phyloP scores from a whole-genome alignment of 148 eudicot species.

The Rhododendron williamsianum region DNA sequence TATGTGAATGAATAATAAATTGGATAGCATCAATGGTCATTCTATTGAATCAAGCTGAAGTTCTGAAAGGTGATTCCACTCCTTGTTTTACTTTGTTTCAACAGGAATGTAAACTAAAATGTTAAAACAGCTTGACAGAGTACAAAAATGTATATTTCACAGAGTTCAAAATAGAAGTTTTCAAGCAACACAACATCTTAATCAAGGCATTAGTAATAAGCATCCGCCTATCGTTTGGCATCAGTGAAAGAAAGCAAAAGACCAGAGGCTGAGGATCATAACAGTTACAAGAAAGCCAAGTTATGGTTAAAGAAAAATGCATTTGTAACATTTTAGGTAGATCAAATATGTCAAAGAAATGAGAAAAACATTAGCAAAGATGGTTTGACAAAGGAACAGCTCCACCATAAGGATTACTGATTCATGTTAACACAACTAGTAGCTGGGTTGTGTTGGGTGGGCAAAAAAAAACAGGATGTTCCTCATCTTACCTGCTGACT shows the following conservation, averaged over 20 bases:
- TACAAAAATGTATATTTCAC: not conserved
- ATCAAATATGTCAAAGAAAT: not conserved
- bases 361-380: not conserved
- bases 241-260: not conserved
- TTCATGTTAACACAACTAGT: not conserved
- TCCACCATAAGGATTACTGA: not conserved
- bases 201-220: not conserved
- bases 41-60: not conserved
- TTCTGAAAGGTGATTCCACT: not conserved
- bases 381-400: not conserved
- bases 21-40: not conserved
- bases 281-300: not conserved
- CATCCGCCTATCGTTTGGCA: not conserved
- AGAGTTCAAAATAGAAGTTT: not conserved
- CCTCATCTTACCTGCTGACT: not conserved
- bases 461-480: not conserved
- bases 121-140: not conserved
- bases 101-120: no score
- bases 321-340: not conserved
- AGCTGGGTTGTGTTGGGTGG: not conserved
- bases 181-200: constrained; percentile 1
- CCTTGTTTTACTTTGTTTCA: not conserved
- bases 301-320: not conserved
- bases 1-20: not conserved
- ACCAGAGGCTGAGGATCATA: not conserved